Conservation (phyloP, 768 basidiomycete species). For the Mycena galericulata region DNA sequence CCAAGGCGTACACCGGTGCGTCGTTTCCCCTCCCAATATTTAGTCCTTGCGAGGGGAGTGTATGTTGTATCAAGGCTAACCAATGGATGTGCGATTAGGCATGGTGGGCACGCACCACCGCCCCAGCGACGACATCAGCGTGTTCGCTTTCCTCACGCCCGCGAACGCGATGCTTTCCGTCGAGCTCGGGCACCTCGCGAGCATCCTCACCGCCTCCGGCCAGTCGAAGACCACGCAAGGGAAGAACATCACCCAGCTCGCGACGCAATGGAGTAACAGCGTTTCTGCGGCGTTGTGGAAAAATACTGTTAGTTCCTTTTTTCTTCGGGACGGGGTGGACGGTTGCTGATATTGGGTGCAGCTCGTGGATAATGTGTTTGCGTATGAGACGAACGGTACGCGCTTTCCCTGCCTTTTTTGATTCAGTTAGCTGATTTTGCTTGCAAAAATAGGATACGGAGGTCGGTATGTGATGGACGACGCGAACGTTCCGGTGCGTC, state of each 20-base stretch:
- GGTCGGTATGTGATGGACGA: constrained; percentile 86
- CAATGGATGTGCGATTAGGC: constrained; percentile 44
- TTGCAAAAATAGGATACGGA: constrained; percentile 66
- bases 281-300: constrained; percentile 73
- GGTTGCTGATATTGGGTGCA: constrained; percentile 37
- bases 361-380: constrained; percentile 75
- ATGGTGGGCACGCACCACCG: constrained; percentile 82
- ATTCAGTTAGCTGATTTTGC: no score
- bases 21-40: no score
- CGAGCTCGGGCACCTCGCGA: constrained; percentile 70
- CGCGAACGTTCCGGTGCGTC: constrained; percentile 82
- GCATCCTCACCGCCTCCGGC: constrained; percentile 52
- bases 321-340: no score
- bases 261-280: constrained; percentile 67
- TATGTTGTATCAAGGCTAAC: no score
- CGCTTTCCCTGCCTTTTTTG: background rate
- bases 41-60: no score
- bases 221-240: constrained; percentile 52
- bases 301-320: constrained; percentile 58
- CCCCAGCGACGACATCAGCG: constrained; percentile 80
- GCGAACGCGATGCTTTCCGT: constrained; percentile 89
- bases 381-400: constrained; percentile 83
- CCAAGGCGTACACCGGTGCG: constrained; percentile 74
- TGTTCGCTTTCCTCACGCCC: constrained; percentile 80
- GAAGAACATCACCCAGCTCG: constrained; percentile 64